These are phyloP conservation scores for Xylariaceae sp. DNA, from an alignment of 2,329 filamentous ascomycete genomes.

Conservation along the genomic window DNA sequence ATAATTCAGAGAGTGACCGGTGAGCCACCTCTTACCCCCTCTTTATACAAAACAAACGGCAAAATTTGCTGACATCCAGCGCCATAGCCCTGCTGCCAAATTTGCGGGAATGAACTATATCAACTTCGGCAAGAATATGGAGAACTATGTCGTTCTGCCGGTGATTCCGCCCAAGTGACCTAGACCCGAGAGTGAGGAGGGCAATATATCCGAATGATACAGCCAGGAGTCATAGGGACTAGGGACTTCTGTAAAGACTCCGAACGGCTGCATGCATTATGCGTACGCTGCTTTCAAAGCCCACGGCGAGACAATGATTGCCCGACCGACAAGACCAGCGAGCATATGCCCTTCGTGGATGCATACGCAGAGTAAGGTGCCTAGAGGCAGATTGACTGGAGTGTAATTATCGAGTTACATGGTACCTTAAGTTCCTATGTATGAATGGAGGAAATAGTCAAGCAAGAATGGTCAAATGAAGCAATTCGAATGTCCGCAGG, in stretches of 20 bases:
- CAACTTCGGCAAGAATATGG: constrained; percentile 38
- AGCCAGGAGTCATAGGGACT: background rate
- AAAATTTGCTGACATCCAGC: background rate
- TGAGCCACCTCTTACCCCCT: constrained; percentile 22
- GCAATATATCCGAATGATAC: background rate
- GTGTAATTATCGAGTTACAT: background rate
- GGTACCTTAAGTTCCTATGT: background rate
- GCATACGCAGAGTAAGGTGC: background rate
- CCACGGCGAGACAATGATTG: background rate
- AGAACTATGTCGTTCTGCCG: constrained; percentile 44
- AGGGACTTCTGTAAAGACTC: no score
- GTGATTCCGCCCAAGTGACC: constrained; percentile 37
- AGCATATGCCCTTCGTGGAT: background rate
- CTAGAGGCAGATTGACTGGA: background rate
- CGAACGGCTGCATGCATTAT: background rate
- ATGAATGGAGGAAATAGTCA: background rate
- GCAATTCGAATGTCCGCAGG: background rate
- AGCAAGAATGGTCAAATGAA: background rate
- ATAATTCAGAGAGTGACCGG: constrained; percentile 39
- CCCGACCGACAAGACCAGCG: background rate
- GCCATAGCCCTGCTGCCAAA: constrained; percentile 32
- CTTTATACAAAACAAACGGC: background rate
- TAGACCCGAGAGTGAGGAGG: background rate
- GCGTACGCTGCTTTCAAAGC: background rate
- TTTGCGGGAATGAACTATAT: constrained; percentile 43